These are phyloP conservation scores for carrot (Daucus carota) DNA, from an alignment of 129 eudicot species.

Conservation along the genomic window DNA sequence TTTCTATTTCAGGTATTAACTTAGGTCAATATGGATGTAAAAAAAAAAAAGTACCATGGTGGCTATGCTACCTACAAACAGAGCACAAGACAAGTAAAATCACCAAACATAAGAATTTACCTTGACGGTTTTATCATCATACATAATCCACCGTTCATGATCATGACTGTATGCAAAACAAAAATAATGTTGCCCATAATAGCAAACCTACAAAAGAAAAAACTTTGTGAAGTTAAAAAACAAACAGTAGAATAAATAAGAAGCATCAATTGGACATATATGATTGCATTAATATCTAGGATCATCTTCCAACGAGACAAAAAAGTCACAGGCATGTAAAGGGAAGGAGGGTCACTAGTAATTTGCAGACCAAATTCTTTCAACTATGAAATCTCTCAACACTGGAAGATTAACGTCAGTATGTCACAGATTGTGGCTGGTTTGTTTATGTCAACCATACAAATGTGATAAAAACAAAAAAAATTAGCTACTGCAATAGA, in stretches of 20 bases:
- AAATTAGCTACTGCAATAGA: no score
- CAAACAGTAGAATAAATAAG: not conserved
- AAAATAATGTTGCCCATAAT: constrained; percentile 93
- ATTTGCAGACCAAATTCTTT: not conserved
- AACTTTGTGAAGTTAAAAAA: constrained; percentile 3
- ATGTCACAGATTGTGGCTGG: not conserved
- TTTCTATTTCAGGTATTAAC: not conserved
- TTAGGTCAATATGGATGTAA: not conserved
- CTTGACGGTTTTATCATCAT: constrained; percentile 92
- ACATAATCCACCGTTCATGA: constrained; percentile 78
- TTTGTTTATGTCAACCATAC: not conserved
- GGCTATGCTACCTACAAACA: not conserved
- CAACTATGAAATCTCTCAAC: not conserved
- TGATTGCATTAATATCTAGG: not conserved
- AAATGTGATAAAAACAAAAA: not conserved
- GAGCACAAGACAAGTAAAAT: not conserved
- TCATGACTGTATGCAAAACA: constrained; percentile 85
- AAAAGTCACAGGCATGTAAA: not conserved
- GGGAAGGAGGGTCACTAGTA: not conserved
- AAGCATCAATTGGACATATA: not conserved
- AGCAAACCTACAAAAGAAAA: constrained; percentile 63
- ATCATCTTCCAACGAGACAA: not conserved
- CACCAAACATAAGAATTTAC: constrained; percentile 23
- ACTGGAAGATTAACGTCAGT: not conserved
- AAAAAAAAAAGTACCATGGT: not conserved